Conservation (phyloP, 495 filamentous ascomycete genomes). For the Cetradonia linearis region DNA sequence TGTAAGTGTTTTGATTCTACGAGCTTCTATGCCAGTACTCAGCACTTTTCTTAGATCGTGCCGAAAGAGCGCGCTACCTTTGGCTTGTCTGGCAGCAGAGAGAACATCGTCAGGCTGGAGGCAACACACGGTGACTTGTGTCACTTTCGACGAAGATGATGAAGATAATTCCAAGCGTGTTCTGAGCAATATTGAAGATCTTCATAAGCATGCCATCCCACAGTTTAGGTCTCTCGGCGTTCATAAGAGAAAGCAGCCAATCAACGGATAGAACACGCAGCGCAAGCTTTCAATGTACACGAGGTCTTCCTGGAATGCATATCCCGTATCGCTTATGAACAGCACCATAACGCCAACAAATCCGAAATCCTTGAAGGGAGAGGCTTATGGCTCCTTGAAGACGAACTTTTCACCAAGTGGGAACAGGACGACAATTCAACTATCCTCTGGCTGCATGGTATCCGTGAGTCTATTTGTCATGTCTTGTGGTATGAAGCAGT, state of each 20-base stretch:
- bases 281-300: background rate
- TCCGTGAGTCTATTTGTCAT: background rate
- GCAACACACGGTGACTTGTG: conserved; percentile 17
- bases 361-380: background rate
- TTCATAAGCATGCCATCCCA: conserved; percentile 2
- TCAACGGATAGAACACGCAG: background rate
- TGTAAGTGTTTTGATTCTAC: background rate
- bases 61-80: conserved; percentile 13
- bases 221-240: background rate
- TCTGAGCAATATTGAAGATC: conserved; percentile 11
- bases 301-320: background rate
- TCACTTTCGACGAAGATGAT: conserved; percentile 14
- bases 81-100: conserved; percentile 15
- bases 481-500: background rate
- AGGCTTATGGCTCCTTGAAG: background rate
- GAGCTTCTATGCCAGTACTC: background rate
- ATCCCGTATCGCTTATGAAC: background rate
- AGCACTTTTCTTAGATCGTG: conserved; percentile 1
- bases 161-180: conserved; percentile 14
- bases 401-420: background rate
- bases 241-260: no score
- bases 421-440: background rate
- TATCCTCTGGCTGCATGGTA: conserved; percentile 14
- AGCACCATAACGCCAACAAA: conserved; percentile 3
- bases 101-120: conserved; percentile 17